phyloP scores from a whole-genome alignment of 140 eudicot genomes.

The Ambrosia hybrid region DNA sequence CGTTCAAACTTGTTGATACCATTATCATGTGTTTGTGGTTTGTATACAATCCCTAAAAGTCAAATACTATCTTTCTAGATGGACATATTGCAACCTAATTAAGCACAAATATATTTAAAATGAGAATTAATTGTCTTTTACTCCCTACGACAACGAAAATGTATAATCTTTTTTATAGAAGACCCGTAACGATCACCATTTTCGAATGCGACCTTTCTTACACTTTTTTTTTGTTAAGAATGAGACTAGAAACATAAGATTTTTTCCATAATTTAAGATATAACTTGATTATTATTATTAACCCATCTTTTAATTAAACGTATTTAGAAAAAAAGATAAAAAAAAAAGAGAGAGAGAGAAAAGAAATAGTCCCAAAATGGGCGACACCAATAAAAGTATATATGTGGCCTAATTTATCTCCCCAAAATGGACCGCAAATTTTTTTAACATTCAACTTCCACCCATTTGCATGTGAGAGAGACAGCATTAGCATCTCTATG shows the following conservation, averaged over 20 bases:
- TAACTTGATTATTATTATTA: too few species aligned
- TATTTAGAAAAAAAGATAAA: background rate
- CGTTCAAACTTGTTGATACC: background rate
- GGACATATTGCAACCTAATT: background rate
- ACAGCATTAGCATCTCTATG: constrained; percentile 31
- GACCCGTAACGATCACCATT: background rate
- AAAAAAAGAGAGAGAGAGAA: background rate
- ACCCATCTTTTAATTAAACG: background rate
- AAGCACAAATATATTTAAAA: background rate
- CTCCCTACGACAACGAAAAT: background rate
- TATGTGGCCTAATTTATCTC: constrained; percentile 22
- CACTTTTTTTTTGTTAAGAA: background rate
- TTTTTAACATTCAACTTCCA: constrained; percentile 41
- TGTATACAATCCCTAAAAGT: background rate
- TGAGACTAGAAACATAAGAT: background rate
- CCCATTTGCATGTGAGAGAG: constrained; percentile 35
- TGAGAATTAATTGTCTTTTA: background rate
- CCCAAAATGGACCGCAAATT: constrained; percentile 27
- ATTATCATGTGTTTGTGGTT: background rate
- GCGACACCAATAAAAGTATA: constrained; percentile 31
- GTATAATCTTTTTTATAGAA: background rate
- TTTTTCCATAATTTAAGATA: background rate
- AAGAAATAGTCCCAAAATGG: constrained; percentile 30
- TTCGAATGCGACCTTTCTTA: background rate
- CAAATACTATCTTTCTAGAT: background rate